phyloP scores from a whole-genome alignment of 768 basidiomycete genomes.

The Candolleomyces aberdarensis region DNA sequence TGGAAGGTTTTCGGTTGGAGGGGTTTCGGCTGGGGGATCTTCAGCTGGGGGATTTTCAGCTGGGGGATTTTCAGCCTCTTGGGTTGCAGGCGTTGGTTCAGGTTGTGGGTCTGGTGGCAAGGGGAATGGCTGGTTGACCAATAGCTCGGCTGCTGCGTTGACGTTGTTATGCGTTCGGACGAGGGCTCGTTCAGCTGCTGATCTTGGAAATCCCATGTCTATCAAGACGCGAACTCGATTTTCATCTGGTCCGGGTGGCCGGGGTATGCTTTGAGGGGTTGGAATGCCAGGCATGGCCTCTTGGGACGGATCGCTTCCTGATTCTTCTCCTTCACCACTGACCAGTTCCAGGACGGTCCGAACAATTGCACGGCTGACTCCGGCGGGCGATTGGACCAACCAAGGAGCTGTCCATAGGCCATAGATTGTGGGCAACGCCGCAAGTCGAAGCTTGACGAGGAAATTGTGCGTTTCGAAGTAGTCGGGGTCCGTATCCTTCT shows the following conservation, averaged over 20 bases:
- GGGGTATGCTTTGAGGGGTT: conserved; percentile 25
- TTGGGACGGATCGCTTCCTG: conserved; percentile 43
- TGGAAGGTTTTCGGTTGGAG: neutral
- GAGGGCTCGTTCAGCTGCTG: conserved; percentile 81
- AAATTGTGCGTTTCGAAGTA: conserved; percentile 88
- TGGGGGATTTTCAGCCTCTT: conserved; percentile 15
- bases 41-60: conserved; percentile 17
- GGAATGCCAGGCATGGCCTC: neutral
- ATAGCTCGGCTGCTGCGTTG: conserved; percentile 80
- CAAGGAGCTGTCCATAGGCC: conserved; percentile 82
- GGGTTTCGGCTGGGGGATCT: conserved; percentile 18
- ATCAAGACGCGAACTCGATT: conserved; percentile 75
- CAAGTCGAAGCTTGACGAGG: conserved; percentile 74
- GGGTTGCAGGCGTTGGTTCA: conserved; percentile 19
- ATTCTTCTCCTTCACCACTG: conserved; percentile 78
- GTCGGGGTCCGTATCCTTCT: conserved; percentile 69
- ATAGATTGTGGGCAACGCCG: conserved; percentile 62
- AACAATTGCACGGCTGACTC: conserved; percentile 72
- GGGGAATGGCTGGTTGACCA: conserved; percentile 80
- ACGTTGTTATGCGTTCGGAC: conserved; percentile 85
- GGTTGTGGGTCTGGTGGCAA: conserved; percentile 66
- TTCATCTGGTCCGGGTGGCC: conserved; percentile 63
- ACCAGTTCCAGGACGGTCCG: conserved; percentile 78
- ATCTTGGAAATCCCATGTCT: conserved; percentile 97
- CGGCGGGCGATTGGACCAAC: conserved; percentile 73